phyloP scores from a whole-genome alignment of 257 asterid genomes.

The Solanum gracilifrons region DNA sequence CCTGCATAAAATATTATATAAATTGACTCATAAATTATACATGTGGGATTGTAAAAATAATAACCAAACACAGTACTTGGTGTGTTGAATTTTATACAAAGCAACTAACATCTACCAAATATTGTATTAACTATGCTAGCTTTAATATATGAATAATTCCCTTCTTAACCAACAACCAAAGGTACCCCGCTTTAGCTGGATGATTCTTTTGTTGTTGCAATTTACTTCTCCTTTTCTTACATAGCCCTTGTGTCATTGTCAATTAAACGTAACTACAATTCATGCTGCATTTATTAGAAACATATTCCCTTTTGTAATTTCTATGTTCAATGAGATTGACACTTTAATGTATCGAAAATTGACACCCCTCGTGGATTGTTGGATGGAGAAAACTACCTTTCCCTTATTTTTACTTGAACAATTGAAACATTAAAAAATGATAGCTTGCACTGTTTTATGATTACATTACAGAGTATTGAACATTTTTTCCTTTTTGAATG shows the following conservation, averaged over 20 bases:
- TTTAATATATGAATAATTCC: not conserved
- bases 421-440: not conserved
- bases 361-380: not conserved
- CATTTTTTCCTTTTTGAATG: not conserved
- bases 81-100: not conserved
- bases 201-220: not conserved
- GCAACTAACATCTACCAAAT: not conserved
- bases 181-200: not conserved
- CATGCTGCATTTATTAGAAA: not conserved
- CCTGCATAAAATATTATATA: not conserved
- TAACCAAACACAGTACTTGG: not conserved
- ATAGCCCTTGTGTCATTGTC: not conserved
- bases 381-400: not conserved
- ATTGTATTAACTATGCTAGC: not conserved
- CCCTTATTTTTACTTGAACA: not conserved
- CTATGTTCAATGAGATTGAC: not conserved
- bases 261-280: not conserved
- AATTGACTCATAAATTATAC: not conserved
- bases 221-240: not conserved
- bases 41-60: not conserved
- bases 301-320: not conserved
- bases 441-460: not conserved
- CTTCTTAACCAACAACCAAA: not conserved
- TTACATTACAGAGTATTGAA: not conserved
- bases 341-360: not conserved